Base-by-base conservation (phyloP, 2,329 filamentous ascomycete species). In the Samsoniella hepiali region DNA sequence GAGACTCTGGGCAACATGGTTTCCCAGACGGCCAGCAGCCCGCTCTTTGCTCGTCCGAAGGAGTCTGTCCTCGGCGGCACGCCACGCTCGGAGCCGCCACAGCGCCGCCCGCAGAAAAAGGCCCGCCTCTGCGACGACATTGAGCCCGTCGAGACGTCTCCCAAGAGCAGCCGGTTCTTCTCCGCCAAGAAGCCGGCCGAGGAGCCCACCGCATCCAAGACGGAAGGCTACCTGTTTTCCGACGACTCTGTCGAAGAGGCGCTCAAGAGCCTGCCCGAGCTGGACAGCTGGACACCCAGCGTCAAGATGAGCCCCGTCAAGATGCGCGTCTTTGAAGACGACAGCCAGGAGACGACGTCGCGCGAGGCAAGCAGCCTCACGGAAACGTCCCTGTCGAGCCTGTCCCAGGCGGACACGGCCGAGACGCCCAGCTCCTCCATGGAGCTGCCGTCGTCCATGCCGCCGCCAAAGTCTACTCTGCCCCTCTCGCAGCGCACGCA, bases 211-310 rank as follows among this genome's bases (percentile, higher is more conserved):
- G 68, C 70, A 44, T 70, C 73, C 42, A 76, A 75, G 56, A 71
- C 72, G 40, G 80, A 82, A 11, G 73, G 73, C 1, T 78, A 80
- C 62, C 67, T 84, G 22, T 76, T 84, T 69, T 86, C 84, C 0
- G 83, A 86, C 65, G 83, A 85, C 65, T 85, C 83, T 0, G 75
- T 86, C 47, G 83, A 86, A 34, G 83, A 85, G 63, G 82, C 78
- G 0, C 73, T 87, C 27, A 72, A 76, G 32, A 77, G 76, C 27
- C 70, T 87, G 11, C 82, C 83, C 1, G 84, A 86, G 53, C 72
- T 82, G 45, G 79, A 79, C n/a, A 77, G 74, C 11, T 84, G 82
- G 82, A 73, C 77, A 51, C 70, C 74, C 7, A 63, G 67, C 29
- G 54, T 68, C 6, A 80, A 78, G 64, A 67, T 71, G 0, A 72